These are phyloP conservation scores for Tremella fuciformis DNA, from an alignment of 768 basidiomycete genomes.

Conservation along the genomic window DNA sequence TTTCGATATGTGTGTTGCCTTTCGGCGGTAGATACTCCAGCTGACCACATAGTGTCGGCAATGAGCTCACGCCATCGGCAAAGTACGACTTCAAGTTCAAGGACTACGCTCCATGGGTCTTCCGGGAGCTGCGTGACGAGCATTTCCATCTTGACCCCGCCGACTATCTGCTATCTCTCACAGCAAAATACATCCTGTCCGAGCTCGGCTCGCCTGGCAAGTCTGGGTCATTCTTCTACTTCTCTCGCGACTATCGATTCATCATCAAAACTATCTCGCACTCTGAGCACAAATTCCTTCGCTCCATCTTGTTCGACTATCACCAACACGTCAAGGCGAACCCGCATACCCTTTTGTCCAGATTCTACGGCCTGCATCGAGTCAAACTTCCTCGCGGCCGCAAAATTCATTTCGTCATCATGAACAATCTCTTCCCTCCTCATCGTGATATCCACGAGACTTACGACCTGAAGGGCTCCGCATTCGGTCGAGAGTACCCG, in stretches of 20 bases:
- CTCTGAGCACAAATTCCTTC: conserved; percentile 88
- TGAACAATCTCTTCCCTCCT: conserved; percentile 98
- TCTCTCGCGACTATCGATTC: conserved; percentile 96
- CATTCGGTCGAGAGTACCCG: conserved; percentile 79
- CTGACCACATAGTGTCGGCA: conserved; percentile 67
- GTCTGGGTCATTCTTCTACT: conserved; percentile 98
- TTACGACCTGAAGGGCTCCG: conserved; percentile 93
- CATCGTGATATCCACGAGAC: conserved; percentile 98
- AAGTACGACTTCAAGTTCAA: conserved; percentile 99
- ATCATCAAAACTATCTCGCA: conserved; percentile 99
- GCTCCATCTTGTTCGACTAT: conserved; percentile 77
- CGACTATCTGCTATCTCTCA: conserved; percentile 94
- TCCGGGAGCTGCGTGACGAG: conserved; percentile 90
- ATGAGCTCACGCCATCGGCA: conserved; percentile 95
- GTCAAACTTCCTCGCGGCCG: conserved; percentile 89
- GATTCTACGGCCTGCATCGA: conserved; percentile 95
- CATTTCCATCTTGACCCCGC: conserved; percentile 93
- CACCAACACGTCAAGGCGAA: conserved; percentile 80
- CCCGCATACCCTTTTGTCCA: conserved; percentile 86
- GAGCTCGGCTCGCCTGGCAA: conserved; percentile 98
- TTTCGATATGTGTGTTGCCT: conserved; percentile 80
- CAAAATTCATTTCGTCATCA: conserved; percentile 99
- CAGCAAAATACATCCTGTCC: conserved; percentile 94
- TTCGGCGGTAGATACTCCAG: conserved; percentile 5
- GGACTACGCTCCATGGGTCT: conserved; percentile 98